Percentiles rank a stretch among this genome's conserved stretches.
Evolutionary conservation across 768 basidiomycete genomes (phyloP).

Genomic region (Trametes sanguinea): DNA sequence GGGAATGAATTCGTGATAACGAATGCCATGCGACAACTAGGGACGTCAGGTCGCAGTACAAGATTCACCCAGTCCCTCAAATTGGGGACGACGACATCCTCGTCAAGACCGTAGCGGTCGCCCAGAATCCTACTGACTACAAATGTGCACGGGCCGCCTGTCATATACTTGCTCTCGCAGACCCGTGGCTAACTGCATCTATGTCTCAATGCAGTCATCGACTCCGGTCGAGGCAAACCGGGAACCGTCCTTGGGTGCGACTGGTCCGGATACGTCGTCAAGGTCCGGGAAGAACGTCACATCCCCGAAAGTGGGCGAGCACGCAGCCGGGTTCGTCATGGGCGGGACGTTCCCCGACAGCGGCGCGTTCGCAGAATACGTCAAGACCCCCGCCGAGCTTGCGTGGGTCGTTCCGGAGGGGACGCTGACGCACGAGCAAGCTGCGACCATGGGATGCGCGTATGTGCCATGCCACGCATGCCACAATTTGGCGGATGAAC

Average conservation of each 20-base stretch:
- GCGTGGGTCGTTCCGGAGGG: slow-evolving; percentile 26
- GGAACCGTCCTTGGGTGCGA: slow-evolving; percentile 14
- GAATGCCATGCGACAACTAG: slow-evolving; percentile 7
- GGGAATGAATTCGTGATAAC: background rate
- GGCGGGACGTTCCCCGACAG: slow-evolving; percentile 27
- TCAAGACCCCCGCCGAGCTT: slow-evolving; percentile 27
- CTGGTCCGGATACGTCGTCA: slow-evolving; percentile 13
- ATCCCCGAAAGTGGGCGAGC: slow-evolving; percentile 27
- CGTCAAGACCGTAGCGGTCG: slow-evolving; percentile 29
- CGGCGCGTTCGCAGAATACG: slow-evolving; percentile 35
- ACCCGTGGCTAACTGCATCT: background rate
- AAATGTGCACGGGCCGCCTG: slow-evolving; percentile 26
- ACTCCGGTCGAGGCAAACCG: background rate
- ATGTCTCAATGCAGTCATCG: background rate
- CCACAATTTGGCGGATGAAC: no score
- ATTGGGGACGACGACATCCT: slow-evolving; percentile 31
- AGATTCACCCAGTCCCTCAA: slow-evolving; percentile 25
- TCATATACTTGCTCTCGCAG: no score
- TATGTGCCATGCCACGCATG: background rate
- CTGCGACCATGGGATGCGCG: slow-evolving; percentile 21
- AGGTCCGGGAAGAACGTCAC: slow-evolving; percentile 19
- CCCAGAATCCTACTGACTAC: slow-evolving; percentile 32
- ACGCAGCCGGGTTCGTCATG: slow-evolving; percentile 31
- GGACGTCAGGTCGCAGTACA: slow-evolving; percentile 19
- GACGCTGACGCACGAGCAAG: slow-evolving; percentile 25